These are phyloP conservation scores for Tuber magnatum DNA, from an alignment of 495 filamentous ascomycete genomes.

Conservation along the genomic window DNA sequence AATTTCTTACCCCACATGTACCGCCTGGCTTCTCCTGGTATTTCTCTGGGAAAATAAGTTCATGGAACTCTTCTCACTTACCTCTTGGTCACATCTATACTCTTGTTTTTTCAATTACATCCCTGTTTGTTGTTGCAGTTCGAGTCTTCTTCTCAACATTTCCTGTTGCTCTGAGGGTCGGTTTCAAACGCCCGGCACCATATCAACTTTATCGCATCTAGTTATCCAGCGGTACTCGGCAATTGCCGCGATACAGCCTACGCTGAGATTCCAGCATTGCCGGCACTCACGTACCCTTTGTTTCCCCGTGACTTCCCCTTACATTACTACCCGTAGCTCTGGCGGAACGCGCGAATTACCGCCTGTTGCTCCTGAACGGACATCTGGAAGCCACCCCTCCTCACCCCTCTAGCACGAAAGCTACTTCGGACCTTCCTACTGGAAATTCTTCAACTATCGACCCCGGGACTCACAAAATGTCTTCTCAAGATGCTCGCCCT, in stretches of 20 bases:
- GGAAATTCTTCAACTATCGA: constrained; percentile 2
- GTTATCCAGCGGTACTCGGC: not conserved
- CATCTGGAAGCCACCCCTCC: constrained; percentile 14
- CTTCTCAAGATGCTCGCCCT: constrained; percentile 34
- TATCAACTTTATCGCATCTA: not conserved
- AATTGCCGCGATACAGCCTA: not conserved
- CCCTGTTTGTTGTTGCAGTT: too few relatives aligned
- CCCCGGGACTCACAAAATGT: constrained; percentile 24
- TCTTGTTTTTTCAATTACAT: too few relatives aligned
- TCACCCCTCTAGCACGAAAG: not conserved
- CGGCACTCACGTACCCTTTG: constrained; percentile 7
- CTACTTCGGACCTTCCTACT: constrained; percentile 16
- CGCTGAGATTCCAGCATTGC: not conserved
- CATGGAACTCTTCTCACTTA: too few relatives aligned
- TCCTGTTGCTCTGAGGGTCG: too few relatives aligned
- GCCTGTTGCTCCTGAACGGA: constrained; percentile 35
- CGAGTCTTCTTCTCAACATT: too few relatives aligned
- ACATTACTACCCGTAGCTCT: constrained; percentile 17
- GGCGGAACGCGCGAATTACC: constrained; percentile 25
- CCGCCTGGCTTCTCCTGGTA: too few relatives aligned
- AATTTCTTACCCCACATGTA: too few relatives aligned
- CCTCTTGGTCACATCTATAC: too few relatives aligned
- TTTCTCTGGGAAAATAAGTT: too few relatives aligned
- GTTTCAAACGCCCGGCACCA: not conserved
- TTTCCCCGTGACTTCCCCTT: constrained; percentile 7